Conservation (phyloP, 2,329 filamentous ascomycete species). For the Fusarium caatingaense region DNA sequence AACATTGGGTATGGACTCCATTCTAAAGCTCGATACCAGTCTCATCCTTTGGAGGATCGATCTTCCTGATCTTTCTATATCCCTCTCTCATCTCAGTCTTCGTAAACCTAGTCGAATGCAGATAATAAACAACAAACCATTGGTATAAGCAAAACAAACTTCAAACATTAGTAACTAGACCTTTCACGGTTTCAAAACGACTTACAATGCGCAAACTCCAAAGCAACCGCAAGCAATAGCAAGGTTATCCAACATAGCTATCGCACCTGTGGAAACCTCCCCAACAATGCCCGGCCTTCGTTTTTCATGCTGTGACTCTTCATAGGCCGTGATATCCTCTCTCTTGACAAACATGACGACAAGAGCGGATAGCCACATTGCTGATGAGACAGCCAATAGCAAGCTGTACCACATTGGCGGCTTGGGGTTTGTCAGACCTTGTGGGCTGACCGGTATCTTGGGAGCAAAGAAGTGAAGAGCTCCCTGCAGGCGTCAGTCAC, state of each 20-base stretch:
- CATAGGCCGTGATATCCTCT: background rate
- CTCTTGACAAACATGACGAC: conserved; percentile 19
- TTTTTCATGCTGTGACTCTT: conserved; percentile 10
- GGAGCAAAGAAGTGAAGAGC: conserved; percentile 19
- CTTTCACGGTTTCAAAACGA: background rate
- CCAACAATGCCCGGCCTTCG: conserved; percentile 3
- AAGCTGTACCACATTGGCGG: conserved; percentile 26
- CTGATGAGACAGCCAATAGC: conserved; percentile 15
- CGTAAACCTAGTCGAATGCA: conserved; percentile 16
- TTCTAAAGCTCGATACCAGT: background rate
- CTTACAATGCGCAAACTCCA: conserved; percentile 32
- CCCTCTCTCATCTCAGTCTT: conserved; percentile 26
- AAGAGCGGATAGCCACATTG: conserved; percentile 22
- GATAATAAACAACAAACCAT: conserved; percentile 21
- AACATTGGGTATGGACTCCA: background rate
- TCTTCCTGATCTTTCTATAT: conserved; percentile 24
- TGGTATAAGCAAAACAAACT: conserved; percentile 29
- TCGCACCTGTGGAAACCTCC: conserved; percentile 8
- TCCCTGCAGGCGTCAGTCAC: conserved; percentile 8
- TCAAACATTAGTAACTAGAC: background rate
- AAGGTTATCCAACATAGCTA: conserved; percentile 28
- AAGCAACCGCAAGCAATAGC: conserved; percentile 33
- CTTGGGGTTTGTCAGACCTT: background rate
- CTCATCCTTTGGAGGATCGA: conserved; percentile 3
- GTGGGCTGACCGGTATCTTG: conserved; percentile 15